Conservation (phyloP, 192 early-diverging fungal genomes). For the Pilaira anomala region DNA sequence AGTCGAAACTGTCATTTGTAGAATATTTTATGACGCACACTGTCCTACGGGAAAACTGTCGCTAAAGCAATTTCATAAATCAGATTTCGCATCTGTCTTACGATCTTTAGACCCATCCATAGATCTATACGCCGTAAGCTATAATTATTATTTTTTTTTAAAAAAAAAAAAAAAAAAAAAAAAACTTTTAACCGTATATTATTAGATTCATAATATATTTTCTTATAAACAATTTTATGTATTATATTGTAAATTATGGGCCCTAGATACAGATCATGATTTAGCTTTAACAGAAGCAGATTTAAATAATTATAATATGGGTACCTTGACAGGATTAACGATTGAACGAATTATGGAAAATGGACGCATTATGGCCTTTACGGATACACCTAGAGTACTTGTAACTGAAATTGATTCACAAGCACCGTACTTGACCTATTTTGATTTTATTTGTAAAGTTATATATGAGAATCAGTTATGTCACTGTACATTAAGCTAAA, state of each 20-base stretch:
- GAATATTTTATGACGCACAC: conserved; percentile 78
- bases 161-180: neutral
- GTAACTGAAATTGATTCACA: neutral
- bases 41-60: conserved; percentile 70
- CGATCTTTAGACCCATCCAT: conserved; percentile 62
- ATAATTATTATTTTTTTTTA: too few relatives aligned
- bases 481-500: neutral
- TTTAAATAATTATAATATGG: conserved; percentile 70
- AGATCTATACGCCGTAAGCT: conserved; percentile 65
- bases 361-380: neutral
- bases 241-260: conserved; percentile 96
- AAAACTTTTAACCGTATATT: conserved; percentile 1
- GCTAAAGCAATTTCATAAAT: conserved; percentile 72
- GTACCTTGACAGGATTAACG: conserved; percentile 54
- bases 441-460: conserved; percentile 41
- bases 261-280: conserved; percentile 88
- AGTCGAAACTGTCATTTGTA: conserved; percentile 86
- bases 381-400: neutral
- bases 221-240: conserved; percentile 99
- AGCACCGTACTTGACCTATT: conserved; percentile 23
- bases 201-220: conserved; percentile 74
- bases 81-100: conserved; percentile 58
- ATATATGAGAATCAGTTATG: neutral
- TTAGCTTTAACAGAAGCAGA: conserved; percentile 67
- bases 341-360: conserved; percentile 8